Evolutionary conservation across 176 grass and related monocot species (phyloP).

Genomic region (Phragmites australis): DNA sequence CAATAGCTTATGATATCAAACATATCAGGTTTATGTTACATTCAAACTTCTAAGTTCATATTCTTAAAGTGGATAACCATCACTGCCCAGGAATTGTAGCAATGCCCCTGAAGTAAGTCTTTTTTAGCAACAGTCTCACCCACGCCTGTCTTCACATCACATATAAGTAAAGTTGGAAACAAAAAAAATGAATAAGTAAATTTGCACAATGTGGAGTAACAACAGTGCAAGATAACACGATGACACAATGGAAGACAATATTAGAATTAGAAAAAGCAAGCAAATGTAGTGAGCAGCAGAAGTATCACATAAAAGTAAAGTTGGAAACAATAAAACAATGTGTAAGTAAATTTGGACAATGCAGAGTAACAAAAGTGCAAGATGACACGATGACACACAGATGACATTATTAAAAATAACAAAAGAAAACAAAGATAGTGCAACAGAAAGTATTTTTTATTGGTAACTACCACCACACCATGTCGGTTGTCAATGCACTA

Average conservation of each 20-base stretch:
- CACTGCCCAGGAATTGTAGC: background rate
- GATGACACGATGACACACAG: background rate
- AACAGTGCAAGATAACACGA: background rate
- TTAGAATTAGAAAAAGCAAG: background rate
- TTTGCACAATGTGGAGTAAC: background rate
- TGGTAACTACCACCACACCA: background rate
- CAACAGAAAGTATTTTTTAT: background rate
- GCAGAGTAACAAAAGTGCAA: background rate
- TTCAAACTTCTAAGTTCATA: background rate
- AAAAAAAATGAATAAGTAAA: background rate
- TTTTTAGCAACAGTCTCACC: background rate
- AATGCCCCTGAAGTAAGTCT: background rate
- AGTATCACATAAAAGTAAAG: background rate
- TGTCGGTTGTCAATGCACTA: background rate
- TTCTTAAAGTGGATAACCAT: background rate
- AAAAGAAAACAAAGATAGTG: background rate
- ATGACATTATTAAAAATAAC: background rate
- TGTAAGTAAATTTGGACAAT: too few species aligned
- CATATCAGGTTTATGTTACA: background rate
- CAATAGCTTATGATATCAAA: background rate
- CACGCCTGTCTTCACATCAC: background rate
- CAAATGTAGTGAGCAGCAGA: background rate
- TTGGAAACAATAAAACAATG: background rate
- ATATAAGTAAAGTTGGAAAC: background rate
- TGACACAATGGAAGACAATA: background rate